Base-by-base conservation (phyloP, 106 monocot genomes). In the Apostasia shenzhenica region DNA sequence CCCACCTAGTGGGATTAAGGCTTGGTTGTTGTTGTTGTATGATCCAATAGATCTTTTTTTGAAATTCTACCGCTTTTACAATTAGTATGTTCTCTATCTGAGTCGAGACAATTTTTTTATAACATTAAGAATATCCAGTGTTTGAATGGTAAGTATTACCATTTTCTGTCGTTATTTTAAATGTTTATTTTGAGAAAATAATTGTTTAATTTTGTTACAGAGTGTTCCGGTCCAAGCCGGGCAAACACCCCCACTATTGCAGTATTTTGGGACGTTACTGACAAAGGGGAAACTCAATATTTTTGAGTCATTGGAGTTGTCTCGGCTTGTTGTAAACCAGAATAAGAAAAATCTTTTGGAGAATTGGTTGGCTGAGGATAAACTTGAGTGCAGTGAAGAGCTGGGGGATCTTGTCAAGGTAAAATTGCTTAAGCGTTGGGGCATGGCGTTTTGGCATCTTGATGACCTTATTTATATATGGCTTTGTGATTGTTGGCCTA, bases 351-450 rank as follows among this genome's bases (percentile, higher is more conserved):
- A 92, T 64, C 87, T 92, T 8, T 70, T 99, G 73, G 97, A 99
- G 70, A 99, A 99, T 73, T 99, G 97, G 97, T 81, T 99, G 74
- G 92, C 92, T 61, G 97, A 92, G 64, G 97, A 99, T 75, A 99
- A 99, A 71, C 89, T 99, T 67, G 97, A 99, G 76, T 99, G 97
- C 70, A 99, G 92, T 71, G 97, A 99, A 81, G 97, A 99, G 70
- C 92, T 99, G 47, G 97, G 97, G 38, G 92, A 99, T 80, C 92
- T 99, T 83, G 97, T 92, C 62, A 99, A 99, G 90, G 97, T 99
- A 55, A 41, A 46, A 46, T 6, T 6, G 53, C 2, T 11, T 9
- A 43, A 61, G 0, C 10, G 3, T 43, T 43, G 50, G 43, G 45
- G 48, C 43, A 53, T 76, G 12, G 67, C 41, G 1, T 14, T 12